A percentile compares a stretch with the other conserved stretches of the same genome.
Evolutionary conservation across 495 filamentous ascomycete species (phyloP).

Genomic region (Penicillium chermesinum): DNA sequence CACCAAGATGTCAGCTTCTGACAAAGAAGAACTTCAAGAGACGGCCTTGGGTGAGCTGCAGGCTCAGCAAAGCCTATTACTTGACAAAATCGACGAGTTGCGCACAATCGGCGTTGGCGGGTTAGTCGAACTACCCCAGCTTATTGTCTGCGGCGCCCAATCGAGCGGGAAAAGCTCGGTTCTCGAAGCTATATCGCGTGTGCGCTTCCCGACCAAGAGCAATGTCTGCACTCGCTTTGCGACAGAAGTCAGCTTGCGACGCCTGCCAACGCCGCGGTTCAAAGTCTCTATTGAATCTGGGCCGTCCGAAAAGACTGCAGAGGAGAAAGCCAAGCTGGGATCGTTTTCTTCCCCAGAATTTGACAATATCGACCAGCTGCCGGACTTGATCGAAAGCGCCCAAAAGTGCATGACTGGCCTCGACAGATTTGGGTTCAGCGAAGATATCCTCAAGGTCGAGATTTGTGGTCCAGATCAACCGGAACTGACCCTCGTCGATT

Average conservation of each 20-base stretch:
- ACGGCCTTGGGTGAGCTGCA: background rate
- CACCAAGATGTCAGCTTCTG: background rate
- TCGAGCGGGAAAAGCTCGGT: constrained; percentile 71
- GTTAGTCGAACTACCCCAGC: constrained; percentile 60
- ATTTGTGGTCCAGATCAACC: constrained; percentile 54
- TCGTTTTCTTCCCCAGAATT: constrained; percentile 11
- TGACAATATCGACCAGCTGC: constrained; percentile 26
- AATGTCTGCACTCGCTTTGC: constrained; percentile 65
- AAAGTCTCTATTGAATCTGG: constrained; percentile 44
- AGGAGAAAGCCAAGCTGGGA: constrained; percentile 11
- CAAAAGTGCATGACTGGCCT: constrained; percentile 43
- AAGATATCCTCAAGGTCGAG: constrained; percentile 59
- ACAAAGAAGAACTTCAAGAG: background rate
- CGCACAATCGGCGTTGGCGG: constrained; percentile 50
- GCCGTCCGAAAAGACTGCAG: constrained; percentile 7
- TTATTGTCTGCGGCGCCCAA: constrained; percentile 71
- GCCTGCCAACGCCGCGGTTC: constrained; percentile 23
- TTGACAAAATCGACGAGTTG: constrained; percentile 56
- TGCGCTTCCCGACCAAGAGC: constrained; percentile 62
- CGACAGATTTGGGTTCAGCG: constrained; percentile 31
- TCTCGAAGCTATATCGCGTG: constrained; percentile 65
- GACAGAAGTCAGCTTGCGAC: constrained; percentile 54
- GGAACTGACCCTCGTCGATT: constrained; percentile 62
- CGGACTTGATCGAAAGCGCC: constrained; percentile 41
- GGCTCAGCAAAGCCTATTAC: constrained; percentile 15